Percentiles rank a stretch among this genome's conserved stretches.
Evolutionary conservation across 306 rosid genomes (phyloP).

Genomic region (Echinosophora koreensis): DNA sequence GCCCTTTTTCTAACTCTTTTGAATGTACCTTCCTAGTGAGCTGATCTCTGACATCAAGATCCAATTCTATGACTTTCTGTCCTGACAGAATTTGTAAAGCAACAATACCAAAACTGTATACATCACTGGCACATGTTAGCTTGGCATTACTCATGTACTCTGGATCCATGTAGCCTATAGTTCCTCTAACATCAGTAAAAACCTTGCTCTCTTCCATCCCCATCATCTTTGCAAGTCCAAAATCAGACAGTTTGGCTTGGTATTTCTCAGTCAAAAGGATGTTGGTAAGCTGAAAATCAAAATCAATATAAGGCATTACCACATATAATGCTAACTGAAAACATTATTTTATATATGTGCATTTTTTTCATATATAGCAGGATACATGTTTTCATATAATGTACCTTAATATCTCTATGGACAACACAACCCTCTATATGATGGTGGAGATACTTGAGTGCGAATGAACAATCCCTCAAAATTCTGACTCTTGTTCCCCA

Average conservation of each 20-base stretch:
- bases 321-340: neutral
- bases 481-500: constrained; percentile 78
- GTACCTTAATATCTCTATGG: constrained; percentile 93
- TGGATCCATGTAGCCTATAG: constrained; percentile 96
- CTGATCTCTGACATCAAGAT: constrained; percentile 87
- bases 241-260: constrained; percentile 89
- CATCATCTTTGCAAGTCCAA: constrained; percentile 83
- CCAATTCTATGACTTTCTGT: constrained; percentile 80
- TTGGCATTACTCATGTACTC: constrained; percentile 94
- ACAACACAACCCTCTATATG: constrained; percentile 84
- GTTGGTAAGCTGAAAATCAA: constrained; percentile 72
- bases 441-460: constrained; percentile 80
- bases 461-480: constrained; percentile 84
- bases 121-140: constrained; percentile 84
- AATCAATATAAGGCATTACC: constrained; percentile 2
- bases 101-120: constrained; percentile 89
- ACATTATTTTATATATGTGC: neutral
- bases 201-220: constrained; percentile 81
- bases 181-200: constrained; percentile 88
- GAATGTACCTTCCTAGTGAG: constrained; percentile 78
- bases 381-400: neutral
- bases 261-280: constrained; percentile 72
- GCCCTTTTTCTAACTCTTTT: neutral
- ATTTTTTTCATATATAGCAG: neutral
- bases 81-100: constrained; percentile 84